Percentiles rank a stretch among this genome's conserved stretches.
Conservation (phyloP, 2,329 filamentous ascomycete species). For the Fusarium sp. region DNA sequence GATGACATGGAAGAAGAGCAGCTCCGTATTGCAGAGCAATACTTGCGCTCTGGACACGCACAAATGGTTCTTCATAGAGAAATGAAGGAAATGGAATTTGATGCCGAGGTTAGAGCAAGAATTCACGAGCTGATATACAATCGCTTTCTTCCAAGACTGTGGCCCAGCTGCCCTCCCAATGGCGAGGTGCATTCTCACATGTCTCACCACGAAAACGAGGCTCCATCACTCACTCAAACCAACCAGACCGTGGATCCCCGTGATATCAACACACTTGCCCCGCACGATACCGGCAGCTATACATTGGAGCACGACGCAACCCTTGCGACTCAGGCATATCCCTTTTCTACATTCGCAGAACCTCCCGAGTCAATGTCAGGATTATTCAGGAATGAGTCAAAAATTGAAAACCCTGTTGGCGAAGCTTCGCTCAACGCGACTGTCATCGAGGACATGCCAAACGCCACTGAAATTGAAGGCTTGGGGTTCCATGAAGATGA, state of each 20-base stretch:
- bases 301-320: background rate
- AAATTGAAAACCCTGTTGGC: background rate
- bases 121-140: background rate
- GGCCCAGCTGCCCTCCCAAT: background rate
- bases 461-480: background rate
- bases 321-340: background rate
- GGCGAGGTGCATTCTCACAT: background rate
- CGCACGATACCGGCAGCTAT: background rate
- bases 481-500: background rate
- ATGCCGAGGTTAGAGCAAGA: background rate
- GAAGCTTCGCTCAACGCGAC: background rate
- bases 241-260: background rate
- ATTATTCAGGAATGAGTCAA: background rate
- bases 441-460: no score
- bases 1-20: background rate
- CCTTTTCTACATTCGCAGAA: background rate
- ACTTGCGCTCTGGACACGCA: background rate
- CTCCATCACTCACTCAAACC: no score
- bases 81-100: background rate
- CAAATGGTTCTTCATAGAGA: background rate
- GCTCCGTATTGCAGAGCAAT: background rate
- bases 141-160: background rate
- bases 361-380: background rate
- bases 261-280: background rate
- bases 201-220: background rate